These are phyloP conservation scores for Alternaria arbusti DNA, from an alignment of 2,329 filamentous ascomycete genomes.

Conservation along the genomic window DNA sequence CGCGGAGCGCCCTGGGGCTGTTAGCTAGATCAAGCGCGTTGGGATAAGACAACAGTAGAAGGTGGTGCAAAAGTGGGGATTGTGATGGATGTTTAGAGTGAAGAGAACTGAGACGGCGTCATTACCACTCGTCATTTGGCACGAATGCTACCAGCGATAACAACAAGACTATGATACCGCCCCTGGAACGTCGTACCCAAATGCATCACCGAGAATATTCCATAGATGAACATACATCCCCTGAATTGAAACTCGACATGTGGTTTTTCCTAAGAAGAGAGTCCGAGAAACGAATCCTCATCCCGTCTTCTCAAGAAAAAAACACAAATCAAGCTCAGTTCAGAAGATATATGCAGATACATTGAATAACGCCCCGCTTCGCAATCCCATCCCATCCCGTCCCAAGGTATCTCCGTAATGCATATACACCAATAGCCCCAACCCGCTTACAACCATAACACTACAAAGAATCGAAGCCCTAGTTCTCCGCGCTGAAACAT, in stretches of 20 bases:
- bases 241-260: background rate
- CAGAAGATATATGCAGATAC: background rate
- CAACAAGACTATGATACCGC: rapidly evolving
- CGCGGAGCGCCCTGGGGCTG: background rate
- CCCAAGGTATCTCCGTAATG: constrained; percentile 9
- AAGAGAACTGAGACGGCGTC: background rate
- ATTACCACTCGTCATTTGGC: background rate
- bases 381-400: background rate
- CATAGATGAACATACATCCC: background rate
- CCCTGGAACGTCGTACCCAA: rapidly evolving
- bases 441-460: background rate
- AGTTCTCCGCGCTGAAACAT: background rate
- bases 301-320: background rate
- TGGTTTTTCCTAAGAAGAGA: background rate
- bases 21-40: background rate
- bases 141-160: background rate
- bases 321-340: rapidly evolving
- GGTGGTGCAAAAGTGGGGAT: background rate
- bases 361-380: background rate
- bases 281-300: background rate
- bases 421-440: background rate
- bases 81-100: background rate
- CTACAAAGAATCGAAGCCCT: background rate
- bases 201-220: background rate
- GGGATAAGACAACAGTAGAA: background rate